phyloP scores from a whole-genome alignment of 768 basidiomycete genomes.

The Russula vinacea region DNA sequence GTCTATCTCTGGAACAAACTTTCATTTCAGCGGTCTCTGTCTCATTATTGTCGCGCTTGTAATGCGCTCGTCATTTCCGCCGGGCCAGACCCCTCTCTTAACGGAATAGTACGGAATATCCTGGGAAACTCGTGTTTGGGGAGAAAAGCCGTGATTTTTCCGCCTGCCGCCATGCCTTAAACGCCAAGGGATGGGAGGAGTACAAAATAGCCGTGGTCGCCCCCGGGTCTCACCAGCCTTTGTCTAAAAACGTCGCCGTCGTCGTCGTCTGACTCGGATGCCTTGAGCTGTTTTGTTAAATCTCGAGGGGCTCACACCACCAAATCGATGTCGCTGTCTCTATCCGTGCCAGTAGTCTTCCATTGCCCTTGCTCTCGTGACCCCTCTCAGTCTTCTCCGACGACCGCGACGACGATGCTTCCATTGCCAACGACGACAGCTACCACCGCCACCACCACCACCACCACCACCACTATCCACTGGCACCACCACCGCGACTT shows the following conservation, averaged over 20 bases:
- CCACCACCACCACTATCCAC: too few species aligned
- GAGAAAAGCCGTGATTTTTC: constrained; percentile 24
- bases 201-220: constrained; percentile 21
- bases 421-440: background rate
- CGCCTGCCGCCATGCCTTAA: constrained; percentile 9
- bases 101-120: background rate
- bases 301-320: background rate
- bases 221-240: constrained; percentile 1
- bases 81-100: constrained; percentile 4
- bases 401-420: background rate
- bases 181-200: background rate
- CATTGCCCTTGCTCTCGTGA: background rate
- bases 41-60: background rate
- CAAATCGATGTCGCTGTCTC: background rate
- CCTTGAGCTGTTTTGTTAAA: background rate
- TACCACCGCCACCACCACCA: too few species aligned
- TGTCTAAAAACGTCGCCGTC: too few species aligned
- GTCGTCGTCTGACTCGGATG: background rate
- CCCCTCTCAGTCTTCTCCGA: background rate
- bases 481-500: background rate
- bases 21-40: background rate
- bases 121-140: constrained; percentile 6
- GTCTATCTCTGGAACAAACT: background rate
- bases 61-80: constrained; percentile 15
- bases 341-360: background rate